Conservation (phyloP, 2,329 filamentous ascomycete genomes). For the Paecilomyces fulvus region DNA sequence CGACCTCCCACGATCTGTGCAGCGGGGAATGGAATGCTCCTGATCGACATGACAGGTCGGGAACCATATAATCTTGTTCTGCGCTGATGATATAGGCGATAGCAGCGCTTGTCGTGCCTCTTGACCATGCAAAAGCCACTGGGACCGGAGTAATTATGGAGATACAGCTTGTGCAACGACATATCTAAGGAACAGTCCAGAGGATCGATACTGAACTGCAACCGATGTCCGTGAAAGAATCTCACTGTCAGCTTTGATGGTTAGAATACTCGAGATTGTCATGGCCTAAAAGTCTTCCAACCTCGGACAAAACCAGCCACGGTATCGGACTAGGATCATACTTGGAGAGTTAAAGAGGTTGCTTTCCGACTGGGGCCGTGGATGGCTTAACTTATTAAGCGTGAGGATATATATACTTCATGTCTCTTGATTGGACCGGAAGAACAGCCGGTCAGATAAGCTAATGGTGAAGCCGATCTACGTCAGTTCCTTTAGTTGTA, state of each 20-base stretch:
- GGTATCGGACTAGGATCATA: neutral
- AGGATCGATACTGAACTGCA: neutral
- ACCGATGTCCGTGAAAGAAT: neutral
- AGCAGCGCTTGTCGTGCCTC: neutral
- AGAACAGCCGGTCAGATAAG: neutral
- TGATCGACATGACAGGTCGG: neutral
- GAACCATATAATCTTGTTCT: neutral
- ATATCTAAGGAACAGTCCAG: neutral
- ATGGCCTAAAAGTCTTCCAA: neutral
- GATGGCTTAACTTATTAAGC: neutral
- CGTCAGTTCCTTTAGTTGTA: neutral
- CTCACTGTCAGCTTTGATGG: neutral
- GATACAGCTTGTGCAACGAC: neutral
- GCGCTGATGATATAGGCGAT: too few relatives aligned
- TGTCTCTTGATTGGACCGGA: neutral
- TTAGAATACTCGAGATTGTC: too few relatives aligned
- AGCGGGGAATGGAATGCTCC: neutral
- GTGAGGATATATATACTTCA: neutral
- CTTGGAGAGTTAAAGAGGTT: neutral
- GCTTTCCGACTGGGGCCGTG: neutral
- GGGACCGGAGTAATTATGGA: neutral
- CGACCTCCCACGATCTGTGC: too few relatives aligned
- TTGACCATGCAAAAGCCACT: neutral
- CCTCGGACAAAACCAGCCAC: neutral
- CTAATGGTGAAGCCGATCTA: neutral